Conservation (phyloP, 352 stramenopile species). For the Phytophthora kernoviae region DNA sequence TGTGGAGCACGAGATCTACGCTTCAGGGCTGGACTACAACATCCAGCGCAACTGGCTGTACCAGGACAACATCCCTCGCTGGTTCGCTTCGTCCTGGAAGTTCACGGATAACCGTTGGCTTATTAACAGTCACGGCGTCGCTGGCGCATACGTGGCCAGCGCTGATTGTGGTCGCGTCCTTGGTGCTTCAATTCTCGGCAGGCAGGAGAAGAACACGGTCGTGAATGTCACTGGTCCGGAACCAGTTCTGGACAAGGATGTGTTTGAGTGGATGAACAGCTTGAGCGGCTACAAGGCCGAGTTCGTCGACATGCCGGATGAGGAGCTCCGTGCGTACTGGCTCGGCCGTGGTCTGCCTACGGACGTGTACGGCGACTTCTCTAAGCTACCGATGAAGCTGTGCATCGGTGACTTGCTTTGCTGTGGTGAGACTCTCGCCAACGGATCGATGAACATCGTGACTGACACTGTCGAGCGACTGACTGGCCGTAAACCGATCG, state of each 20-base stretch:
- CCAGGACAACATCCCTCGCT: constrained; percentile 10
- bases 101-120: constrained; percentile 14
- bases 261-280: constrained; percentile 29
- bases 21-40: constrained; percentile 10
- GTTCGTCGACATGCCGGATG: constrained; percentile 23
- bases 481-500: constrained; percentile 27
- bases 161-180: constrained; percentile 22
- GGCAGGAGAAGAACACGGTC: constrained; percentile 25
- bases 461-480: constrained; percentile 32
- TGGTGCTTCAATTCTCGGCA: constrained; percentile 23
- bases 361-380: constrained; percentile 27
- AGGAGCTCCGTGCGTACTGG: constrained; percentile 22
- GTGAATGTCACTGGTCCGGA: constrained; percentile 18
- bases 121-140: constrained; percentile 7
- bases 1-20: constrained; percentile 9
- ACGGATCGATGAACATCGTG: constrained; percentile 33
- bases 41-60: constrained; percentile 16
- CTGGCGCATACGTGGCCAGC: constrained; percentile 12
- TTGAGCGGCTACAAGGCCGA: constrained; percentile 22
- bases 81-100: constrained; percentile 10
- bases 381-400: constrained; percentile 27
- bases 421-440: constrained; percentile 29
- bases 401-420: constrained; percentile 33
- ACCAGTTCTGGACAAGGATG: constrained; percentile 10
- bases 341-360: constrained; percentile 24